Base-by-base conservation (phyloP, 2,329 filamentous ascomycete species). In the Mycogone perniciosa region DNA sequence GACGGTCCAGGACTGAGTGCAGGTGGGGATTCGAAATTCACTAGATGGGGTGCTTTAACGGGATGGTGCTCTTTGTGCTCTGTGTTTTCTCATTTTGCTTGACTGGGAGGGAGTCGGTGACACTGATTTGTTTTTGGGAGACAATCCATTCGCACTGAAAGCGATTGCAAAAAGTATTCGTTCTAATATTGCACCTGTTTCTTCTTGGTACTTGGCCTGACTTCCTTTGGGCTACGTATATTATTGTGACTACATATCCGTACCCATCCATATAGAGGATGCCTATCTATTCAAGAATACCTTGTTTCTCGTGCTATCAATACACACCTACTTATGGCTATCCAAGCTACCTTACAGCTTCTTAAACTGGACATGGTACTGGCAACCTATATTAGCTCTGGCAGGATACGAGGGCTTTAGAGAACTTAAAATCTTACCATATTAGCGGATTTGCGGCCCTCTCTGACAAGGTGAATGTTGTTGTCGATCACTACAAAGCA, bases 401-500 rank as follows among this genome's bases (percentile, higher is more conserved):
- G 8, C 27, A 26, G 9, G 4, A 4, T 8, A 11, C n/a, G 39
- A 29, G 9, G 39, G 39, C 4, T 20, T 27, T 42, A 3, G 33
- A 35, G 33, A 7, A 8, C 11, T 8, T 6, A 20, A 29, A 42
- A 42, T 7, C 64, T 54, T 56, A 71, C 69, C 61, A 68, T 61
- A 51, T 63, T 59, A 11, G 67, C 50, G 13, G 59, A 57, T 52
- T 68, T 64, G 4, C 60, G 59, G 39, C 61, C 61, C 27, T 57
- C 57, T 45, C 59, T 59, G 31, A 70, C 46, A 31, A 66, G 60
- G 44, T 65, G 61, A 11, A 69, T 58, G 47, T 71, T 65, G n/a
- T 66, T 56, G 35, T 67, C 62, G 46, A 71, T 69, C 11, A 60
- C 69, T 71, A 31, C 4, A 4, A 41, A 26, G 10, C 9, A 27